Evolutionary conservation across 2,329 filamentous ascomycete genomes (phyloP).

Genomic region (Fusarium newnesense): DNA sequence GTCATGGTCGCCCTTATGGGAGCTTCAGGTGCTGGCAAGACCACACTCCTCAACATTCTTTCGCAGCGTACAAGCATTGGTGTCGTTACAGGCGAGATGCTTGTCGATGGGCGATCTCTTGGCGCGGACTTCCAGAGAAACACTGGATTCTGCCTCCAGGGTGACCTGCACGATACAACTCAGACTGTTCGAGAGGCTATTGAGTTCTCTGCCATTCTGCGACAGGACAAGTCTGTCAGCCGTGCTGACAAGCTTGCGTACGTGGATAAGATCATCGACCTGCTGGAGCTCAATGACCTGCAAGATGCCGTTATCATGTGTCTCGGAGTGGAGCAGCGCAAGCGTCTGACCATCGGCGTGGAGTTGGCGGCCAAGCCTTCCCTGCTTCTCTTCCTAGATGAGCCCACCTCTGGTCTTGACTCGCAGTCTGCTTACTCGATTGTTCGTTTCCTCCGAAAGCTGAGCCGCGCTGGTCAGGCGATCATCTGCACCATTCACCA

Average conservation of each 20-base stretch:
- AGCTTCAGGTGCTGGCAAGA: slow-evolving; percentile 84
- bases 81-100: slow-evolving; percentile 77
- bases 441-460: slow-evolving; percentile 66
- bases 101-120: slow-evolving; percentile 76
- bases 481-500: slow-evolving; percentile 70
- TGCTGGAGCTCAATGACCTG: slow-evolving; percentile 72
- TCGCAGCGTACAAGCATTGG: slow-evolving; percentile 80
- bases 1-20: slow-evolving; percentile 85
- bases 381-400: slow-evolving; percentile 70
- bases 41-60: slow-evolving; percentile 80
- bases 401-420: slow-evolving; percentile 66
- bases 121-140: slow-evolving; percentile 80
- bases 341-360: slow-evolving; percentile 64
- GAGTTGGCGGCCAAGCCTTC: slow-evolving; percentile 65
- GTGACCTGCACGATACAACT: slow-evolving; percentile 71
- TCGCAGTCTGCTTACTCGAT: slow-evolving; percentile 67
- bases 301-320: slow-evolving; percentile 70
- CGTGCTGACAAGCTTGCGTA: slow-evolving; percentile 72
- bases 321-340: slow-evolving; percentile 67
- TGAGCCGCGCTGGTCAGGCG: slow-evolving; percentile 67
- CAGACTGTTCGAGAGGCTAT: slow-evolving; percentile 73
- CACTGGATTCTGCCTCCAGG: slow-evolving; percentile 73
- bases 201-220: slow-evolving; percentile 71
- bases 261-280: slow-evolving; percentile 70
- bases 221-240: slow-evolving; percentile 66